phyloP scores from a whole-genome alignment of 2,329 filamentous ascomycete genomes.

The Lecanicillium sp. region DNA sequence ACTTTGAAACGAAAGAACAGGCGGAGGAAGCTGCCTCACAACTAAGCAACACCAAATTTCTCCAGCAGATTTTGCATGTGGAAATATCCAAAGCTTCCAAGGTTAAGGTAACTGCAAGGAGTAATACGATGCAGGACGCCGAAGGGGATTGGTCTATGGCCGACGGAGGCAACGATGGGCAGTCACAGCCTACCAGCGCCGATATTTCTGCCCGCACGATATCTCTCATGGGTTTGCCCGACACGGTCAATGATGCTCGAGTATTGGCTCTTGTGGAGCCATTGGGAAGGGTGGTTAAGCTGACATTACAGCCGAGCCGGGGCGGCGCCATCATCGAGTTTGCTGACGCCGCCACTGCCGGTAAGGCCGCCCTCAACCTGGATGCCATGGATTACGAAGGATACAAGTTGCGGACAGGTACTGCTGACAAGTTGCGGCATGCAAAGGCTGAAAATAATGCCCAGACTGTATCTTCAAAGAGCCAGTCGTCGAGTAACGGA shows the following conservation, averaged over 20 bases:
- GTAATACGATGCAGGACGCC: constrained; percentile 21
- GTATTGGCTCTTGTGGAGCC: constrained; percentile 66
- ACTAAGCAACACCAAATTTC: constrained; percentile 64
- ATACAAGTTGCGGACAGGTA: constrained; percentile 46
- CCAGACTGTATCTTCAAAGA: too few relatives aligned
- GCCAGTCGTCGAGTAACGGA: too few relatives aligned
- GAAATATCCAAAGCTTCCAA: constrained; percentile 49
- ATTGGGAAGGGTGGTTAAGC: constrained; percentile 63
- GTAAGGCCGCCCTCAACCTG: constrained; percentile 58
- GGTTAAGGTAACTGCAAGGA: constrained; percentile 47
- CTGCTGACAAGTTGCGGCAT: constrained; percentile 45
- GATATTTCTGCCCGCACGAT: constrained; percentile 63
- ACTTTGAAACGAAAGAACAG: constrained; percentile 64
- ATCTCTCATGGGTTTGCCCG: constrained; percentile 76
- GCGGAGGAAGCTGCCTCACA: constrained; percentile 58
- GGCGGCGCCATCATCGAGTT: constrained; percentile 85
- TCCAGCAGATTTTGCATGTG: constrained; percentile 60
- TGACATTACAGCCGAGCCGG: constrained; percentile 73
- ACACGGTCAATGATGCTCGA: constrained; percentile 85
- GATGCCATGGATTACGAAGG: constrained; percentile 49
- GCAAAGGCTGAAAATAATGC: constrained; percentile 35
- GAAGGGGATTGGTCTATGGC: constrained; percentile 11
- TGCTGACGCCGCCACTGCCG: constrained; percentile 58
- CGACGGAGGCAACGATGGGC: constrained; percentile 18
- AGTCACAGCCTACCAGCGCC: constrained; percentile 19